Base-by-base conservation (phyloP, 805 yeast species). In the Ogataea nonfermentans region DNA sequence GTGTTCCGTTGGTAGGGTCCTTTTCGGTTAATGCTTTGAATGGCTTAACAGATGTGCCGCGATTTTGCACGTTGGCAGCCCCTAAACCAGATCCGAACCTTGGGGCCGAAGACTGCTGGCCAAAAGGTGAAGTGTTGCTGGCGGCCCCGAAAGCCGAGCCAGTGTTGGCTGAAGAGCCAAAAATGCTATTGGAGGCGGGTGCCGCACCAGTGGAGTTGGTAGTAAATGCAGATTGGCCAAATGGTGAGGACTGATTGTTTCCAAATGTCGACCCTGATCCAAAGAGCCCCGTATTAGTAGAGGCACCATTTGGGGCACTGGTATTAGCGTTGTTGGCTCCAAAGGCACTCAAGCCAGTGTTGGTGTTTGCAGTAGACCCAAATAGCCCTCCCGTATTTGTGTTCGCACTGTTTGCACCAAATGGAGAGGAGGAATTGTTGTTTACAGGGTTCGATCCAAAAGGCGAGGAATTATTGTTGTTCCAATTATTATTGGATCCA, bases 31-130 rank as follows among this genome's bases (percentile, higher is more conserved):
- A 71, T 7, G 89, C 74, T 36, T 78, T 70, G 58, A 80, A 90
- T 1, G 95, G 91, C 51, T 73, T 78, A 7, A 71, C 63, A 0
- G 81, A 76, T 4, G 96, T 82, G 24, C 96, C 95, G 47, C 78
- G 48, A 73, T 63, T 74, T 68, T 41, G 65, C 46, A 22, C 58
- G 63, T 38, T 57, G 52, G 12, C 66, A 46, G 37, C 35, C 55
- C 67, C 23, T 45, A 50, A 41, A 4, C 55, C 49, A 4, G 55
- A 55, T 1, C 70, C 66, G 43, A 61, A 63, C 29, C 63, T 57
- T 8, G 61, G 41, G 26, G 51, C 48, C 22, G 41, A 32, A 13
- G 44, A 32, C 26, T 48, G 44, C 15, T 67, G 70, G 51, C 76
- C 74, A 15, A 75, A 67, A 2, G 78, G 68, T 10, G 70, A 50